A percentile compares a stretch with the other conserved stretches of the same genome.
Evolutionary conservation across 2,329 filamentous ascomycete genomes (phyloP).

Genomic region (Metarhizium brunneum): DNA sequence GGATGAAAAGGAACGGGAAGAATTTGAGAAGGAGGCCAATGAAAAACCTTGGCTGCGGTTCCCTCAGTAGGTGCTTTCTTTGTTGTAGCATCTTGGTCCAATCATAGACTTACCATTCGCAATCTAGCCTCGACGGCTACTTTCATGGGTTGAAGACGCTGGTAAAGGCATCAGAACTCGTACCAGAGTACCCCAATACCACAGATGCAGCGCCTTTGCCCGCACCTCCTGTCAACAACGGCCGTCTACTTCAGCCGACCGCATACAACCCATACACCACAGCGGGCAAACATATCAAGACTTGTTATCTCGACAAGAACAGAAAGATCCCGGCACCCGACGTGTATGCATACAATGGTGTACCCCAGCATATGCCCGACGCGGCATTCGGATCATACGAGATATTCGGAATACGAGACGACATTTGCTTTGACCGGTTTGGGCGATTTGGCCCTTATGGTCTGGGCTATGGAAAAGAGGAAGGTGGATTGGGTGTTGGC

Average conservation of each 20-base stretch:
- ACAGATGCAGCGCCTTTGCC: constrained; percentile 23
- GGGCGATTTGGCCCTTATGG: constrained; percentile 80
- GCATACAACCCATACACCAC: constrained; percentile 62
- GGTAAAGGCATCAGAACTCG: constrained; percentile 52
- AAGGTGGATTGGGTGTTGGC: constrained; percentile 64
- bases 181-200: constrained; percentile 61
- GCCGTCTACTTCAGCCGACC: constrained; percentile 31
- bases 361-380: constrained; percentile 69
- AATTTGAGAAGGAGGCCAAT: constrained; percentile 19
- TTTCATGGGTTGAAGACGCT: constrained; percentile 69
- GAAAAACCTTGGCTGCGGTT: constrained; percentile 32
- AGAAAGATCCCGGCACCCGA: constrained; percentile 50
- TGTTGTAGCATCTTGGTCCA: not conserved
- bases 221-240: constrained; percentile 21
- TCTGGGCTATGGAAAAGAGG: constrained; percentile 65
- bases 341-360: constrained; percentile 58
- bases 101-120: not conserved
- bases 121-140: constrained; percentile 64
- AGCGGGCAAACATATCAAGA: constrained; percentile 39
- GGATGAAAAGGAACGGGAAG: constrained; percentile 19
- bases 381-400: constrained; percentile 69
- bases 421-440: constrained; percentile 83
- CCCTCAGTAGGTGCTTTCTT: constrained; percentile 23
- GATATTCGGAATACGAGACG: constrained; percentile 62
- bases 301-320: constrained; percentile 55